phyloP scores from a whole-genome alignment of 176 grass and related monocot genomes.

The Aegilops bicornis region DNA sequence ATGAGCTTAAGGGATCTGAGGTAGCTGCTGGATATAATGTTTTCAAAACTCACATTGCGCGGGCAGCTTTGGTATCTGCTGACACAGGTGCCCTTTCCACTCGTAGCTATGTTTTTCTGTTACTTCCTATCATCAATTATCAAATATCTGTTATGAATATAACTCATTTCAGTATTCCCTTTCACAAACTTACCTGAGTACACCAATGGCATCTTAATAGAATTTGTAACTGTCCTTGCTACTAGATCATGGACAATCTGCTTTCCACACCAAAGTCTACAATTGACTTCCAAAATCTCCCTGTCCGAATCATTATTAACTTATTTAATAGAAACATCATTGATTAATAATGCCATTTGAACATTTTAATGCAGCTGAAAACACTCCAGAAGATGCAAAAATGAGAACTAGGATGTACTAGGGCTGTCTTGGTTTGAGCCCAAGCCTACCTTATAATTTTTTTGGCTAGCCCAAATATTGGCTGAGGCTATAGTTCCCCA shows the following conservation, averaged over 20 bases:
- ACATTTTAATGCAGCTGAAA: not conserved
- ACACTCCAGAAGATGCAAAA: not conserved
- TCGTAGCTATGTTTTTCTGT: conserved; percentile 18
- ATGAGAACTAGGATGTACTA: not conserved
- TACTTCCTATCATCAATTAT: conserved; percentile 4
- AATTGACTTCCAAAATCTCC: not conserved
- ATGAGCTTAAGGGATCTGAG: conserved; percentile 51
- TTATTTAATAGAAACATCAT: not conserved
- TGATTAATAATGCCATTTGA: not conserved
- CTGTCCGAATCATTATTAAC: not conserved
- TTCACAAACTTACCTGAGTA: not conserved
- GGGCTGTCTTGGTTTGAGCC: not conserved
- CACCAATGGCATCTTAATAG: not conserved
- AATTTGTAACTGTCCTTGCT: not conserved
- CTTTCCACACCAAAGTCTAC: not conserved
- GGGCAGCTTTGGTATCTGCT: conserved; percentile 45
- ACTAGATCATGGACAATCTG: not conserved
- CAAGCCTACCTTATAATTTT: not conserved
- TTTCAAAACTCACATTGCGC: conserved; percentile 53
- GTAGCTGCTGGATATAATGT: conserved; percentile 63
- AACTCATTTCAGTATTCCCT: not conserved
- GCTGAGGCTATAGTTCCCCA: not conserved
- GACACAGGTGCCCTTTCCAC: conserved; percentile 47
- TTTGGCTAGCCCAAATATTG: not conserved
- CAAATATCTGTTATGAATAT: conserved; percentile 15